These are phyloP conservation scores for Epichloe elymi DNA, from an alignment of 2,329 filamentous ascomycete species.

Conservation along the genomic window DNA sequence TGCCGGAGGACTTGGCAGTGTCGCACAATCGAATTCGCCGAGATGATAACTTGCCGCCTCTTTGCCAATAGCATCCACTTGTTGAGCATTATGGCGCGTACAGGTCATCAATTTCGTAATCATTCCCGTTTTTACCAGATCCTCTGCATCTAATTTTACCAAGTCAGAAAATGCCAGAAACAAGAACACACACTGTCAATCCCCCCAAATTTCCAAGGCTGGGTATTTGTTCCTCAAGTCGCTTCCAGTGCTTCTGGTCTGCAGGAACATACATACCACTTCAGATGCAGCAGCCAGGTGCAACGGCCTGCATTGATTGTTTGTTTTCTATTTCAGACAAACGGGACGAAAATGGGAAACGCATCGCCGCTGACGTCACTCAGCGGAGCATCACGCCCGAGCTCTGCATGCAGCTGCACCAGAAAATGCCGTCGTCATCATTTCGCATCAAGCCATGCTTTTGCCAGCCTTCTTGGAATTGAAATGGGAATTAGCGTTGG, in stretches of 20 bases:
- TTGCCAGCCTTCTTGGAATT: not conserved
- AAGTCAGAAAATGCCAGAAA: too few relatives aligned
- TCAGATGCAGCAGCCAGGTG: constrained; percentile 48
- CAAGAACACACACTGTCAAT: too few relatives aligned
- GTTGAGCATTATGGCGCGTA: too few relatives aligned
- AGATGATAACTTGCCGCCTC: too few relatives aligned
- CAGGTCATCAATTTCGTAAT: too few relatives aligned
- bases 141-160: too few relatives aligned
- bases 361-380: constrained; percentile 5
- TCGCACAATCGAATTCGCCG: too few relatives aligned
- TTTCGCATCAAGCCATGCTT: not conserved
- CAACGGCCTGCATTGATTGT: too few relatives aligned
- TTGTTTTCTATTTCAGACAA: too few relatives aligned
- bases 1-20: too few relatives aligned
- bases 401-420: not conserved
- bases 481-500: not conserved
- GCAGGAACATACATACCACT: constrained; percentile 54
- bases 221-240: constrained; percentile 41
- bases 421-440: constrained; percentile 3
- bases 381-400: not conserved
- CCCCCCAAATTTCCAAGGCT: constrained; percentile 50
- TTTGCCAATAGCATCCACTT: too few relatives aligned
- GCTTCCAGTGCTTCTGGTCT: constrained; percentile 49
- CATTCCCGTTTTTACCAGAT: too few relatives aligned
- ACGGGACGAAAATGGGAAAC: not conserved